These are phyloP conservation scores for Apiospora koreana DNA, from an alignment of 2,329 filamentous ascomycete species.

Conservation along the genomic window DNA sequence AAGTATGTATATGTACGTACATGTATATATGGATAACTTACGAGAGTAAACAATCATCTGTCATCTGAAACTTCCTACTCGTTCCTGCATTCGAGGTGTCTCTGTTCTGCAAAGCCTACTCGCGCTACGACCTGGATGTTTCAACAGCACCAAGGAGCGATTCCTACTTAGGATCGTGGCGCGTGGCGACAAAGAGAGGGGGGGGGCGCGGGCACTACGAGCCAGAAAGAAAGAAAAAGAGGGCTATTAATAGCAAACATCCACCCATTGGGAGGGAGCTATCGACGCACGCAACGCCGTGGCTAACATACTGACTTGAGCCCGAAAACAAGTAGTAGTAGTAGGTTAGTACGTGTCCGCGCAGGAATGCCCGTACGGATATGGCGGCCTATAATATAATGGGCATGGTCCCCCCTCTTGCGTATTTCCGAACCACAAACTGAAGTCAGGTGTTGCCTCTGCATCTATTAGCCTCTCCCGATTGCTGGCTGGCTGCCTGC, in stretches of 20 bases:
- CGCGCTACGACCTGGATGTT: background rate
- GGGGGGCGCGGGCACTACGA: constrained; percentile 4
- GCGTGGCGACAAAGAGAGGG: background rate
- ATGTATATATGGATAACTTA: background rate
- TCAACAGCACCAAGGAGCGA: background rate
- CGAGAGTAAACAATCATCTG: background rate
- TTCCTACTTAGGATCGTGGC: background rate
- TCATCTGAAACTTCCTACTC: background rate
- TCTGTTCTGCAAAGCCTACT: background rate
- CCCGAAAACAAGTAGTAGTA: background rate
- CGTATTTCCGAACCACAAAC: background rate
- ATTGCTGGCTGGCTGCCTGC: background rate
- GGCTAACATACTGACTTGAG: background rate
- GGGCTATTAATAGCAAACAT: constrained; percentile 6
- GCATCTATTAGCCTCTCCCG: background rate
- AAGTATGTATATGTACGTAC: background rate
- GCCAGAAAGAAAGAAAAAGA: background rate
- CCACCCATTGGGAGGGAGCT: background rate
- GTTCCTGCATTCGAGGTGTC: background rate
- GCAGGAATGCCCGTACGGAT: background rate
- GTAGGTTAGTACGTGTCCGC: background rate
- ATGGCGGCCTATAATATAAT: constrained; percentile 5
- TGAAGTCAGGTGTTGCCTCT: background rate
- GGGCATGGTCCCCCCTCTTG: background rate
- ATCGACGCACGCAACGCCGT: background rate